A percentile compares a stretch with the other conserved stretches of the same genome.
phyloP scores from a whole-genome alignment of 2,329 filamentous ascomycete species.

The Claviceps sorghi region DNA sequence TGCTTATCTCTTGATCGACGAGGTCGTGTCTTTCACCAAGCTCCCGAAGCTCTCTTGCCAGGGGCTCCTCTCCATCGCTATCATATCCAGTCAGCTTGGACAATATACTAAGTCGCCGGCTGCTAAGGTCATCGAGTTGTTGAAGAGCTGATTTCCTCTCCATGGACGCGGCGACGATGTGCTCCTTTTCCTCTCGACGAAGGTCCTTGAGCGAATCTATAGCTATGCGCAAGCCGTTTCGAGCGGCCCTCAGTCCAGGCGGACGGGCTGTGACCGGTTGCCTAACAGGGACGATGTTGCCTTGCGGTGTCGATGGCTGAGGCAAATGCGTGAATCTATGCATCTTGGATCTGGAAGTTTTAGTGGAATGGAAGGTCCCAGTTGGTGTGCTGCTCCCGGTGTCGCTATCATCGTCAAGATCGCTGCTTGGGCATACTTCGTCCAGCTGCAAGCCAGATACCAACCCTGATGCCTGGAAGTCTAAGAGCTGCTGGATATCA shows the following conservation, averaged over 20 bases:
- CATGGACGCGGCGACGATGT: conserved; percentile 41
- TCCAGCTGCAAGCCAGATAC: conserved; percentile 20
- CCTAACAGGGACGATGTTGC: conserved; percentile 44
- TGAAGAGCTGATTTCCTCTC: conserved; percentile 43
- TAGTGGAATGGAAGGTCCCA: conserved; percentile 24
- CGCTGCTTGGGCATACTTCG: conserved; percentile 7
- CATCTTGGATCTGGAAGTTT: conserved; percentile 26
- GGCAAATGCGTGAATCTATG: conserved; percentile 27
- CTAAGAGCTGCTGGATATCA: conserved; percentile 33
- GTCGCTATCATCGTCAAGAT: conserved; percentile 22
- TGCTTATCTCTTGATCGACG: conserved; percentile 48
- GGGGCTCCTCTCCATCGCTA: conserved; percentile 39
- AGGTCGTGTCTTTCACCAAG: conserved; percentile 39
- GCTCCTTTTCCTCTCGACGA: conserved; percentile 52
- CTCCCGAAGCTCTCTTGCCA: conserved; percentile 44
- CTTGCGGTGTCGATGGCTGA: conserved; percentile 23
- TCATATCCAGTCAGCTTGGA: conserved; percentile 40
- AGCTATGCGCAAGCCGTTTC: conserved; percentile 47
- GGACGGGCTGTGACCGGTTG: conserved; percentile 37
- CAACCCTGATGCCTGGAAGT: conserved; percentile 33
- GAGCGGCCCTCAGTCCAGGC: conserved; percentile 44
- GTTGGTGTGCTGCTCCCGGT: conserved; percentile 28
- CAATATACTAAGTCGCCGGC: conserved; percentile 34
- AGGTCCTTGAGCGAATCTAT: conserved; percentile 51
- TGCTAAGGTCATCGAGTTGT: conserved; percentile 38